Conservation (phyloP, 768 basidiomycete genomes). For the Leccinellum rugosiceps region DNA sequence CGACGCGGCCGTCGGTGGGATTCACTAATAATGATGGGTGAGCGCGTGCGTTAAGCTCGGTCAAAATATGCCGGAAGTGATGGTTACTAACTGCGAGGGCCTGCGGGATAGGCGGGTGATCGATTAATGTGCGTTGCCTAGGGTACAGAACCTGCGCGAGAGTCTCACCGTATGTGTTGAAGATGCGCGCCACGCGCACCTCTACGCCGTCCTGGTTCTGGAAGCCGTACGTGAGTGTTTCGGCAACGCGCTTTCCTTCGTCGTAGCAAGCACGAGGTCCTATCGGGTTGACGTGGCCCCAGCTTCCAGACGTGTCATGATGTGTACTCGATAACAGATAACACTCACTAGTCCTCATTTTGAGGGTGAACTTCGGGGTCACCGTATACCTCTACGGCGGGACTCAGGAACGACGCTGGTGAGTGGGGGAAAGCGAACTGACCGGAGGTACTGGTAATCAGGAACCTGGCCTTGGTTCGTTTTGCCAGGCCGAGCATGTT, state of each 20-base stretch:
- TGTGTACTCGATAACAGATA: background rate
- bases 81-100: conserved; percentile 64
- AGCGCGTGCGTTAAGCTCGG: conserved; percentile 13
- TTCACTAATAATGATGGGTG: conserved; percentile 63
- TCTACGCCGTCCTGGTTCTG: conserved; percentile 93
- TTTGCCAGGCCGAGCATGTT: conserved; percentile 99
- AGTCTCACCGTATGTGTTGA: conserved; percentile 85
- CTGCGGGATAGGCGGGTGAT: conserved; percentile 13
- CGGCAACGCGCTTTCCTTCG: conserved; percentile 98
- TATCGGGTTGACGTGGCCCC: conserved; percentile 98
- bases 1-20: conserved; percentile 94
- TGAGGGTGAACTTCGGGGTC: conserved; percentile 99
- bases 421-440: conserved; percentile 17
- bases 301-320: conserved; percentile 45
- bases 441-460: conserved; percentile 95
- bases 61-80: conserved; percentile 19
- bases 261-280: conserved; percentile 99
- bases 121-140: background rate
- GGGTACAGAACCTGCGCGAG: background rate
- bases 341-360: conserved; percentile 84
- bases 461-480: conserved; percentile 94
- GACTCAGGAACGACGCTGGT: conserved; percentile 1
- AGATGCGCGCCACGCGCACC: conserved; percentile 96
- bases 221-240: conserved; percentile 96
- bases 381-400: conserved; percentile 83